Evolutionary conservation across 495 filamentous ascomycete species (phyloP).

Genomic region (Lophiotrema nucula): DNA sequence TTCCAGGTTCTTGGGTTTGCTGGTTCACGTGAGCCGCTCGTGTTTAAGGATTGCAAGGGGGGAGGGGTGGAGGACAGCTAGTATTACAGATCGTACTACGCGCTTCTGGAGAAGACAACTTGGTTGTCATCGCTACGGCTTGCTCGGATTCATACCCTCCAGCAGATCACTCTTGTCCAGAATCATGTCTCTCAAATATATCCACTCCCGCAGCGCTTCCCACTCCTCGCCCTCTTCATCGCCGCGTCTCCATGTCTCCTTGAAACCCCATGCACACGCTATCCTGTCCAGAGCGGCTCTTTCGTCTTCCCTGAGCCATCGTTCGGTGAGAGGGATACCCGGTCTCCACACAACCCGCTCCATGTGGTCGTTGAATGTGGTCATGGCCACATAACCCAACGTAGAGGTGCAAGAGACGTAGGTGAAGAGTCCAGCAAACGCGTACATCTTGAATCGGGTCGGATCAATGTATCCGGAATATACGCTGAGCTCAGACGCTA

Average conservation of each 20-base stretch:
- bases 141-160: slow-evolving; percentile 89
- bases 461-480: slow-evolving; percentile 71
- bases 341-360: slow-evolving; percentile 82
- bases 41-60: too few species aligned
- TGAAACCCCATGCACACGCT: slow-evolving; percentile 86
- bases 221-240: slow-evolving; percentile 91
- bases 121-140: too few species aligned
- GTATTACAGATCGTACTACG: too few species aligned
- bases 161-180: slow-evolving; percentile 83
- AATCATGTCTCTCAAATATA: slow-evolving; percentile 78
- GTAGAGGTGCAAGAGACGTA: slow-evolving; percentile 77
- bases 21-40: too few species aligned
- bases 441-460: slow-evolving; percentile 67
- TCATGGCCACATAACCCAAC: slow-evolving; percentile 77
- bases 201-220: slow-evolving; percentile 77
- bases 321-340: slow-evolving; percentile 73
- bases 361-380: slow-evolving; percentile 91
- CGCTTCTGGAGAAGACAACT: too few species aligned
- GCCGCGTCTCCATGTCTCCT: slow-evolving; percentile 71
- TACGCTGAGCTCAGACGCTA: slow-evolving; percentile 59
- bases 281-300: slow-evolving; percentile 84
- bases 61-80: too few species aligned
- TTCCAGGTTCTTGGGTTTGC: too few species aligned
- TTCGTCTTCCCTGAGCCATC: slow-evolving; percentile 94
- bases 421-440: slow-evolving; percentile 74